Percentiles rank a stretch among this genome's conserved stretches.
Conservation (phyloP, 768 basidiomycete species). For the Psilocybe azurescens region DNA sequence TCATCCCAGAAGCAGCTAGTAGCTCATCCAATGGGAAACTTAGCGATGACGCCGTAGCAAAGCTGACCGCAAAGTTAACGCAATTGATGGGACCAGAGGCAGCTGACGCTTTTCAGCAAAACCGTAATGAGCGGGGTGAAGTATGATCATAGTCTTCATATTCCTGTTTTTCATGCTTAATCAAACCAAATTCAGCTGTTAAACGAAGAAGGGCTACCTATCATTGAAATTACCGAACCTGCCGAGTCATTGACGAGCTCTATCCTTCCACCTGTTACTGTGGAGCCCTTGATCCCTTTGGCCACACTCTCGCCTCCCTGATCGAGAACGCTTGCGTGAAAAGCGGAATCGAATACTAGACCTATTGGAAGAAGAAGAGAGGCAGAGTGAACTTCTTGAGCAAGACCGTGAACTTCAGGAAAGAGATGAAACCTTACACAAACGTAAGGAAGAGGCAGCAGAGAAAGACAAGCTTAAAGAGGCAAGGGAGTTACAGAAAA, state of each 20-base stretch:
- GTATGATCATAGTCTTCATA: constrained; percentile 44
- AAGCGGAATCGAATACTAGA: constrained; percentile 72
- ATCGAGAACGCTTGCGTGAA: constrained; percentile 54
- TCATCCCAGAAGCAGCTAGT: constrained; percentile 36
- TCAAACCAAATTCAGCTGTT: constrained; percentile 50
- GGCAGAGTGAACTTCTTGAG: constrained; percentile 44
- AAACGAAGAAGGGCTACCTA: constrained; percentile 81
- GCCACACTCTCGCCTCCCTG: constrained; percentile 47
- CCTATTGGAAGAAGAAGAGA: constrained; percentile 74
- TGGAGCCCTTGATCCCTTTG: constrained; percentile 49
- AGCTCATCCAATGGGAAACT: constrained; percentile 33
- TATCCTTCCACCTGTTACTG: constrained; percentile 25
- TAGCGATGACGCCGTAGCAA: constrained; percentile 53
- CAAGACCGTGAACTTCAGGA: constrained; percentile 44
- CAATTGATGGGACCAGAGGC: constrained; percentile 58
- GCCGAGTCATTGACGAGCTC: constrained; percentile 30
- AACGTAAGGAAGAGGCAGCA: constrained; percentile 52
- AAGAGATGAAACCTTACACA: constrained; percentile 52
- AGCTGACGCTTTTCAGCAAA: constrained; percentile 34
- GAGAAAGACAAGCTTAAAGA: constrained; percentile 45
- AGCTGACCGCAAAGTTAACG: constrained; percentile 62
- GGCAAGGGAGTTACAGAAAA: constrained; percentile 68
- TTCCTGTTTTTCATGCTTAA: constrained; percentile 27
- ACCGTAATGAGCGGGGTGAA: constrained; percentile 63
- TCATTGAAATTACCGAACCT: constrained; percentile 78